A percentile compares a stretch with the other conserved stretches of the same genome.
Evolutionary conservation across 768 basidiomycete species (phyloP).

Genomic region (Amyloporia xantha): DNA sequence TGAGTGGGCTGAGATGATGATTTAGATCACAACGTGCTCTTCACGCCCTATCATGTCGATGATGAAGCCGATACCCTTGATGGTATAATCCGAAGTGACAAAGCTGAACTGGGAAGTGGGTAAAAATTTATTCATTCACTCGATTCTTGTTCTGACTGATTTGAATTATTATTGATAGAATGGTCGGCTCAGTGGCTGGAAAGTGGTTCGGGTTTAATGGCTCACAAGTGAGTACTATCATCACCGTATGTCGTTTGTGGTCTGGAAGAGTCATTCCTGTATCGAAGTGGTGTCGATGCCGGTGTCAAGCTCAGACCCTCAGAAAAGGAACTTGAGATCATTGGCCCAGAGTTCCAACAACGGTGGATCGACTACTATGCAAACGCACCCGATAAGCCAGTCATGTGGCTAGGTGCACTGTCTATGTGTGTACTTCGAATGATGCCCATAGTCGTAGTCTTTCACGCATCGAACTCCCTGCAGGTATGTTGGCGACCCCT

Average conservation of each 20-base stretch:
- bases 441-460: too few relatives aligned
- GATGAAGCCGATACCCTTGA: slow-evolving; percentile 19
- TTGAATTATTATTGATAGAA: too few relatives aligned
- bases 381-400: slow-evolving; percentile 19
- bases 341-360: slow-evolving; percentile 21
- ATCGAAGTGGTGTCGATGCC: slow-evolving; percentile 17
- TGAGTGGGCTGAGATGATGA: background rate
- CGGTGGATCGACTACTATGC: slow-evolving; percentile 19
- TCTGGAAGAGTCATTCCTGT: slow-evolving; percentile 19
- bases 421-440: slow-evolving; percentile 11
- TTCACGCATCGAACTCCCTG: too few relatives aligned
- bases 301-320: slow-evolving; percentile 20
- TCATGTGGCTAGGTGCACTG: slow-evolving; percentile 9
- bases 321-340: slow-evolving; percentile 13
- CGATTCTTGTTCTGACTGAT: too few relatives aligned
- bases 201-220: slow-evolving; percentile 41
- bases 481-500: slow-evolving; percentile 9
- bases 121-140: too few relatives aligned
- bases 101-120: slow-evolving; percentile 15
- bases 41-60: slow-evolving; percentile 6
- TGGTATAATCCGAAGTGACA: slow-evolving; percentile 10
- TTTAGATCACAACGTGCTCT: slow-evolving; percentile 13
- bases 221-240: slow-evolving; percentile 42
- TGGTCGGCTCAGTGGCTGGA: slow-evolving; percentile 29
- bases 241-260: background rate